Evolutionary conservation across 208 protist genomes (phyloP).

Genomic region (Leishmania martiniquensis): DNA sequence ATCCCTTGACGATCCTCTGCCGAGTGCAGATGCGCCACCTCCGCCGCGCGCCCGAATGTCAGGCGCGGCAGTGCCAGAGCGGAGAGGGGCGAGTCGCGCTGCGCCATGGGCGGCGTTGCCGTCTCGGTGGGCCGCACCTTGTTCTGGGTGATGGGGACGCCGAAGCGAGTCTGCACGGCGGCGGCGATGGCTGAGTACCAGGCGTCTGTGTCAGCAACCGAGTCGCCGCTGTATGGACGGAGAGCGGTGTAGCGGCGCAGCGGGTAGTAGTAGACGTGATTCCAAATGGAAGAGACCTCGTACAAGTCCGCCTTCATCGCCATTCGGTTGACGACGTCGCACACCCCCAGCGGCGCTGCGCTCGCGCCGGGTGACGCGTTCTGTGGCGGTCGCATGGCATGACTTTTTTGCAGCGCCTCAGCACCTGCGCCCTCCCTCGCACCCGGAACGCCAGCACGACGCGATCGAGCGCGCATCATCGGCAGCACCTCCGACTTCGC

Average conservation of each 20-base stretch:
- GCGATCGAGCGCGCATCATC: slow-evolving; percentile 1
- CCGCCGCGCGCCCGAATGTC: slow-evolving; percentile 1
- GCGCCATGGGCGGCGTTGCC: not conserved
- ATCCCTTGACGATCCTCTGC: slow-evolving; percentile 16
- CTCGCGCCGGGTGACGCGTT: not conserved
- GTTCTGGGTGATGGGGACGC: slow-evolving; percentile 1
- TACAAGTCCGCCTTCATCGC: slow-evolving; percentile 29
- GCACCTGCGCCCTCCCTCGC: not conserved
- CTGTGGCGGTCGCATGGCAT: not conserved
- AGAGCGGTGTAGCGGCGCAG: slow-evolving; percentile 45
- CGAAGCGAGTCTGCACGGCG: slow-evolving; percentile 30
- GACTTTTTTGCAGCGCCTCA: not conserved
- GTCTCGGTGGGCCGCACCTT: not conserved
- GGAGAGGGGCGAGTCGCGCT: slow-evolving; percentile 18
- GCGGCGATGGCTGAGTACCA: slow-evolving; percentile 57
- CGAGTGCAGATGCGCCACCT: slow-evolving; percentile 21
- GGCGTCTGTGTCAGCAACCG: slow-evolving; percentile 29
- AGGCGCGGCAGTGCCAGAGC: slow-evolving; percentile 17
- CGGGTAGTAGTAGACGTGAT: slow-evolving; percentile 61
- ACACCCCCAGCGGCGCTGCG: not conserved
- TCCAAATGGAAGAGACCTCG: slow-evolving; percentile 40
- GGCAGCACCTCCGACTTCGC: slow-evolving; percentile 24
- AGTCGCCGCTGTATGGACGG: slow-evolving; percentile 37
- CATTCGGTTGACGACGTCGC: slow-evolving; percentile 14
- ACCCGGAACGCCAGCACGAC: not conserved